Percentiles rank a stretch among this genome's conserved stretches.
phyloP scores from a whole-genome alignment of 345 rosid species.

The Dovyalis caffra region DNA sequence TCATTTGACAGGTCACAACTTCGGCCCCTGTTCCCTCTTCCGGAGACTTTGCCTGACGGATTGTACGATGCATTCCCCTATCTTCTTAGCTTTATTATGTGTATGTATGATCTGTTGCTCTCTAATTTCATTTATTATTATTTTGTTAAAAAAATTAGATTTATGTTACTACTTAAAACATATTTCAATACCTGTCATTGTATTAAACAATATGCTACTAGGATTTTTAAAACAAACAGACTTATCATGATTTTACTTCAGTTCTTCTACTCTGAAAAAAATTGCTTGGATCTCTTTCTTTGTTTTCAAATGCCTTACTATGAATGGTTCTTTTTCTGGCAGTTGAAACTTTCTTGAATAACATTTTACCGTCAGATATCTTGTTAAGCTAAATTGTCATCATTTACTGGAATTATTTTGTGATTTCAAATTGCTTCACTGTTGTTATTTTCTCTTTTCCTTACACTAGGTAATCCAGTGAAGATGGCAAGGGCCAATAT shows the following conservation, averaged over 20 bases:
- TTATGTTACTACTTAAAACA: not conserved
- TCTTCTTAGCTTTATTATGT: slow-evolving; percentile 68
- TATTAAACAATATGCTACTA: not conserved
- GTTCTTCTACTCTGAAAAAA: not conserved
- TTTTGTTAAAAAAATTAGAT: not conserved
- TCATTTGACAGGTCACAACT: slow-evolving; percentile 78
- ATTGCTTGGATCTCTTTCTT: not conserved
- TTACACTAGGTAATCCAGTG: slow-evolving; percentile 64
- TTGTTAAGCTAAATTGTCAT: not conserved
- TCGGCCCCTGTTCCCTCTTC: slow-evolving; percentile 60
- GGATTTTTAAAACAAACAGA: not conserved
- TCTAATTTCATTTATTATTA: not conserved
- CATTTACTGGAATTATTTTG: not conserved
- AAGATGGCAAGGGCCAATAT: slow-evolving; percentile 68
- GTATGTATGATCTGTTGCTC: slow-evolving; percentile 34
- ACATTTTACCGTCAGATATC: not conserved
- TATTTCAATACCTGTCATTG: not conserved
- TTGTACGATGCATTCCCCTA: slow-evolving; percentile 59
- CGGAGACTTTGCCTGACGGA: slow-evolving; percentile 66
- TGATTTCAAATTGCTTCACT: not conserved
- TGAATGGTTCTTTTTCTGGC: not conserved
- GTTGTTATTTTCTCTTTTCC: not conserved
- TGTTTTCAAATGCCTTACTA: not conserved
- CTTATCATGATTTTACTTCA: not conserved
- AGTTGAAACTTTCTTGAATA: not conserved